phyloP scores from a whole-genome alignment of 2,329 filamentous ascomycete species.

The Alternaria sp. region DNA sequence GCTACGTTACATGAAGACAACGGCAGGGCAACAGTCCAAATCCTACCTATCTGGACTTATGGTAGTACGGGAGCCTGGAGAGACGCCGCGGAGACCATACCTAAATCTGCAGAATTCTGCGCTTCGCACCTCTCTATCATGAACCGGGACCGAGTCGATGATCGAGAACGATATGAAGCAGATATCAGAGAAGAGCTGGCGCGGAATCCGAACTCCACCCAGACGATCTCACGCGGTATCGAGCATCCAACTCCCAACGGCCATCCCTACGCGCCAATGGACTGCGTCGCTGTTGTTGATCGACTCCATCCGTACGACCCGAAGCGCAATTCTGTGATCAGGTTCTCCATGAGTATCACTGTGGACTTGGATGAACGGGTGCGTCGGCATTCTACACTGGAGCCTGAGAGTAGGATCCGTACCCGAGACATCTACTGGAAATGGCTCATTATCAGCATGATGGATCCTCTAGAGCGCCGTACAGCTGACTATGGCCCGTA shows the following conservation, averaged over 20 bases:
- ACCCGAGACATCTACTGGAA: not conserved
- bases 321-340: not conserved
- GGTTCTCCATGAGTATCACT: not conserved
- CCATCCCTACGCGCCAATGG: not conserved
- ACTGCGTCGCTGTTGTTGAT: not conserved
- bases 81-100: too few species aligned
- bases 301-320: not conserved
- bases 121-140: too few species aligned
- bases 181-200: not conserved
- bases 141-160: not conserved
- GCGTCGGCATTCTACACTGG: not conserved
- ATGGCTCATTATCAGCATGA: not conserved
- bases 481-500: not conserved
- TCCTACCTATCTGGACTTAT: too few species aligned
- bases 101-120: too few species aligned
- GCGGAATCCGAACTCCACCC: not conserved
- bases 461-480: not conserved
- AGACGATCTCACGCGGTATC: too few species aligned
- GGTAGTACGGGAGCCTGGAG: too few species aligned
- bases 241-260: not conserved
- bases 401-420: not conserved
- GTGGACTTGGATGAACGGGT: rapidly evolving
- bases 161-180: not conserved
- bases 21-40: too few species aligned
- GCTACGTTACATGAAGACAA: too few species aligned